Evolutionary conservation across 306 rosid species (phyloP), one percentile per base, ranked within the genome.

Genomic region (Castanea crenata): DNA sequence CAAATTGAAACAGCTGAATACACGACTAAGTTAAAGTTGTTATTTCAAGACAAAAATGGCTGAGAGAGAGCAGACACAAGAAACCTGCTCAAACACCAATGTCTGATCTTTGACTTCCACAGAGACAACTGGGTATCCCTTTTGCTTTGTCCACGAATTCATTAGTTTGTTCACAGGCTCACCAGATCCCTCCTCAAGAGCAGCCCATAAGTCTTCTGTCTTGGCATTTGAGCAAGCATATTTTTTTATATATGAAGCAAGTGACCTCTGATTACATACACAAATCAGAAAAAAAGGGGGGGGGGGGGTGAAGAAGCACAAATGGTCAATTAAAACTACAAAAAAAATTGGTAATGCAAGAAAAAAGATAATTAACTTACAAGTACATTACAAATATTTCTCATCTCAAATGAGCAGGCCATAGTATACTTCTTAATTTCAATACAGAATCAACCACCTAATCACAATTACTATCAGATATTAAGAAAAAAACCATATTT

Each of bases 61-160:
- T 29, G 29, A 27, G 73, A 80, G 69, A 63, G 41, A 73, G 64
- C 25, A 79, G 68, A 80, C 75, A 78, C 25, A 79, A 84, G 56
- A 57, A 85, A 91, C 98, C 97, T 94, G 98, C 80, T 82, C 87
- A 85, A 94, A 91, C 91, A 87, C 93, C 90, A 94, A 82, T 58
- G 88, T 90, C 78, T 88, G 78, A 83, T 81, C 86, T 79, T 78
- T 88, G 78, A 89, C 74, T 75, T 86, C 83, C 79, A 92, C 90
- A 65, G 93, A 86, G 78, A 94, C 89, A 86, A 92, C 97, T 20
- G 98, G 97, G 72, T 94, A 94, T 73, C 98, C 97, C 75, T 81
- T 86, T 87, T 94, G 97, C 87, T 94, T 91, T 55, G 98, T 92
- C 98, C 98, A 94, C 14, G 97, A 87, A 86, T 85, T 77, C 98